Evolutionary conservation across 805 yeast species (phyloP), one percentile per base, ranked within the genome.

Genomic region (Yarrowia bubula): DNA sequence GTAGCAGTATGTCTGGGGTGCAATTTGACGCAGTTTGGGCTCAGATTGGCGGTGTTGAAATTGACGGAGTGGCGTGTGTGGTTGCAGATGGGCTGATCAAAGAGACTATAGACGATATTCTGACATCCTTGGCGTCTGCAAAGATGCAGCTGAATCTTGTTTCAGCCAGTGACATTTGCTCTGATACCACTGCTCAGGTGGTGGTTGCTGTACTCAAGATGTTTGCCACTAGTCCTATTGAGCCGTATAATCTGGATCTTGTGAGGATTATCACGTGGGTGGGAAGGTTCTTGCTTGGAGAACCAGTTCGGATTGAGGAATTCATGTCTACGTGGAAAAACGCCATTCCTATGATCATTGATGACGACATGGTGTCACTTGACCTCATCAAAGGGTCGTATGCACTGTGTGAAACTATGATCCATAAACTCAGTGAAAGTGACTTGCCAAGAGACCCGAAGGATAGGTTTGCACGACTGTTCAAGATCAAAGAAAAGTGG

Each of bases 321-420:
- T 75, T 78, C 48, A 14, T 57, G 17, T 33, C 39, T 4, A 53
- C 44, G 28, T 78, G 81, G 81, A 53, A 42, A 10, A 66, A 61
- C 9, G 31, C 70, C 11, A 58, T 73, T 22, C 73, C 75, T 8
- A 47, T 58, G 64, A 43, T 86, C 66, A 13, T 47, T 3, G 79
- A 88, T 57, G 81, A 82, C 62, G 84, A 92, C 86, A 84, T 85
- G 69, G 77, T 89, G 14, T 87, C 85, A 65, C 68, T 88, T 14
- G 72, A 75, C 3, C 75, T 83, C 68, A 76, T 90, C 17, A 70
- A 75, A 35, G 96, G 96, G 0, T 70, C 80, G 70, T 87, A 75
- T 71, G 81, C 78, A 42, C 76, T 80, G 1, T 74, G 76, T 0
- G 79, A 77, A 4, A 74, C 46, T 2, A 55, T 70, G 38, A 77